phyloP scores from a whole-genome alignment of 805 yeast species.

The Yarrowia keelungensis region DNA sequence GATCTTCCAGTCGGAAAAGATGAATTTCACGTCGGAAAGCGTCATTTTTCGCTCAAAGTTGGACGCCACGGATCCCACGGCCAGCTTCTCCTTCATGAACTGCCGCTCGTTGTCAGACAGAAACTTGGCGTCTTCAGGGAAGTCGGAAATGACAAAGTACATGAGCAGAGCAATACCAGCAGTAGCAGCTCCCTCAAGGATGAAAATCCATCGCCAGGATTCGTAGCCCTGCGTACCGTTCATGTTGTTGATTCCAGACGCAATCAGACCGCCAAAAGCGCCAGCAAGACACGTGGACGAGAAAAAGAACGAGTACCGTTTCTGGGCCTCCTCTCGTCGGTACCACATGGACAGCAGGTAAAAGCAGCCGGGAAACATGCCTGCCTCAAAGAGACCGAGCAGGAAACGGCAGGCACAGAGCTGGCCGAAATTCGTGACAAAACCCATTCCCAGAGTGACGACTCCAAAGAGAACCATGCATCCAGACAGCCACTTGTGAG shows the following conservation, averaged over 20 bases:
- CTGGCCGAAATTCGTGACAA: constrained; percentile 63
- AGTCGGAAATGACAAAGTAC: constrained; percentile 66
- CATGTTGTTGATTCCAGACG: constrained; percentile 64
- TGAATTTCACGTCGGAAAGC: constrained; percentile 54
- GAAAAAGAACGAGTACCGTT: constrained; percentile 72
- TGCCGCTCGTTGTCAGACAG: constrained; percentile 59
- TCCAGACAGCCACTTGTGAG: constrained; percentile 67
- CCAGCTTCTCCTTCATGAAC: constrained; percentile 66
- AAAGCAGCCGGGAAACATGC: constrained; percentile 78
- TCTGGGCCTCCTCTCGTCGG: constrained; percentile 71
- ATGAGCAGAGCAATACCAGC: constrained; percentile 49
- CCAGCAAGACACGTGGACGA: constrained; percentile 76
- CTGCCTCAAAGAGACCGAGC: constrained; percentile 72
- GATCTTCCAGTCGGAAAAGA: constrained; percentile 66
- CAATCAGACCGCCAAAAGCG: constrained; percentile 77
- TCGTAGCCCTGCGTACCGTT: constrained; percentile 54
- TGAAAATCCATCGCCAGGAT: constrained; percentile 65
- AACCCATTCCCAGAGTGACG: constrained; percentile 71
- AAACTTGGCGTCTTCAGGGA: constrained; percentile 72
- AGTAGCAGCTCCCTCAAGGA: constrained; percentile 59
- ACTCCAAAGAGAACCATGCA: constrained; percentile 71
- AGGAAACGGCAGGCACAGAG: constrained; percentile 68
- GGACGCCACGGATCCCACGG: constrained; percentile 59
- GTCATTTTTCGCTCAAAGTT: constrained; percentile 59
- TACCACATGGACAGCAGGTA: constrained; percentile 73